These are phyloP conservation scores for Hebeloma cylindrosporum DNA, from an alignment of 768 basidiomycete genomes.

Conservation along the genomic window DNA sequence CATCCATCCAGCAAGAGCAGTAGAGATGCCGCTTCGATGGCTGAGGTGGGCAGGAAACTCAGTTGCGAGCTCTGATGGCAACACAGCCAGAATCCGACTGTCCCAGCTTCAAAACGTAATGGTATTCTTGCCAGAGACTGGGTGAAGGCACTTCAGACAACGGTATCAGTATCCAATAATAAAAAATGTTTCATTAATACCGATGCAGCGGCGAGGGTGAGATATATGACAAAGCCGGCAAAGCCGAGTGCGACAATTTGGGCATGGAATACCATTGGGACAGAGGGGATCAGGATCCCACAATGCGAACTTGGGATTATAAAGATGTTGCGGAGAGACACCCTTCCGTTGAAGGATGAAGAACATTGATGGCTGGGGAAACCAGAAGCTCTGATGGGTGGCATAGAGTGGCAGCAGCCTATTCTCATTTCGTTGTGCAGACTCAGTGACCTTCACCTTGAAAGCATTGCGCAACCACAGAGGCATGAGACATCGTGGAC, in stretches of 20 bases:
- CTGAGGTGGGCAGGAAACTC: slow-evolving; percentile 26
- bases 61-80: slow-evolving; percentile 20
- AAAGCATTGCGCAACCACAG: slow-evolving; percentile 10
- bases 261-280: slow-evolving; percentile 7
- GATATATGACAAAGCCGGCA: slow-evolving; percentile 4
- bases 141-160: slow-evolving; percentile 18
- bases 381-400: slow-evolving; percentile 11
- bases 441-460: slow-evolving; percentile 2
- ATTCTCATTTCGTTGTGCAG: neutral
- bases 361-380: neutral
- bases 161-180: slow-evolving; percentile 26
- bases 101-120: slow-evolving; percentile 30
- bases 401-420: slow-evolving; percentile 14
- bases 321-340: slow-evolving; percentile 1
- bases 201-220: slow-evolving; percentile 17
- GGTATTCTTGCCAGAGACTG: slow-evolving; percentile 5
- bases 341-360: slow-evolving; percentile 5
- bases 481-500: neutral
- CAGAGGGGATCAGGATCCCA: slow-evolving; percentile 14
- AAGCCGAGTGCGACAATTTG: slow-evolving; percentile 3
- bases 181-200: slow-evolving; percentile 18
- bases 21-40: slow-evolving; percentile 20
- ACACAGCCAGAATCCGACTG: slow-evolving; percentile 15
- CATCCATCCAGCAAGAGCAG: slow-evolving; percentile 12
- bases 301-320: slow-evolving; percentile 6